Percentiles rank a stretch among this genome's conserved stretches.
These are phyloP conservation scores for Aspergillus nidulans DNA, from an alignment of 495 filamentous ascomycete genomes.

Conservation along the genomic window DNA sequence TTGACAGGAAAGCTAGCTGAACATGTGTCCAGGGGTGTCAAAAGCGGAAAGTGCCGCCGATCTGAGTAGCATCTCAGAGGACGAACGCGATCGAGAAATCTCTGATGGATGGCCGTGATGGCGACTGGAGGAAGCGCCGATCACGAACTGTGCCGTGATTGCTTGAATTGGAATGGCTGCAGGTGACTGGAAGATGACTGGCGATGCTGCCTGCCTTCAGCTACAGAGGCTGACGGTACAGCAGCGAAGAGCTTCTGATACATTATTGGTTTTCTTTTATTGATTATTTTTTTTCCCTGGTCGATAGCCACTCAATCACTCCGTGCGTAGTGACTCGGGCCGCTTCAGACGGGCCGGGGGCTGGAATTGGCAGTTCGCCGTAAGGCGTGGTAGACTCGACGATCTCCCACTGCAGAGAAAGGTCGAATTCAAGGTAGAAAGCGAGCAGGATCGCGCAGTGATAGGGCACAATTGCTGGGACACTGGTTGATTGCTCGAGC, in stretches of 20 bases:
- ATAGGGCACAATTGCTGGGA: no score
- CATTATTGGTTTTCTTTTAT: background rate
- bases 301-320: no score
- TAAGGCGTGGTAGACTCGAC: no score
- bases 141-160: background rate
- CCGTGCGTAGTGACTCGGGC: no score
- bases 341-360: no score
- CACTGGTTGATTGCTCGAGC: no score
- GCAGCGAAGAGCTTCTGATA: background rate
- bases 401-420: no score
- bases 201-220: background rate
- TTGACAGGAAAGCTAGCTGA: background rate
- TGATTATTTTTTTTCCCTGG: no score
- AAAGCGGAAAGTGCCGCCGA: conserved; percentile 1
- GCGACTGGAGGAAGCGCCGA: background rate
- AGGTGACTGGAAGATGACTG: background rate
- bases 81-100: conserved; percentile 4
- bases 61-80: background rate
- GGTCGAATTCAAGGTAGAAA: no score
- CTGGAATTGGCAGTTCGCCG: no score
- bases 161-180: background rate
- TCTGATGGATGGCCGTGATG: background rate
- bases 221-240: background rate
- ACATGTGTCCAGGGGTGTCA: background rate
- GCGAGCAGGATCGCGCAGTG: no score